Conservation (phyloP, 192 early-diverging fungal genomes). For the Coemansia pectinata region DNA sequence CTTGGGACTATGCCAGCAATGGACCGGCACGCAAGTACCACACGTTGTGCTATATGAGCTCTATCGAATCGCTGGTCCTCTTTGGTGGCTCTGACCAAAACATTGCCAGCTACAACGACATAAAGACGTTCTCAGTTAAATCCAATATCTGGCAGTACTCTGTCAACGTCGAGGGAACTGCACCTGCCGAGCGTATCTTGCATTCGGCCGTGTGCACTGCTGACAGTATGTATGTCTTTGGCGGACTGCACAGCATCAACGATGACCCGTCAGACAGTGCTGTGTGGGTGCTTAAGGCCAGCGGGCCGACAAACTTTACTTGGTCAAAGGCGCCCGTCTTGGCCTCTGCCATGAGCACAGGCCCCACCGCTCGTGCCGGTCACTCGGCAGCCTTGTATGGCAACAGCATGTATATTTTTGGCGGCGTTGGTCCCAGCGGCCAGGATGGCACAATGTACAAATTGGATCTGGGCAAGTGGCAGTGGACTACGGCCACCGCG, state of each 20-base stretch:
- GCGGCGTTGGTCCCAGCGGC: conserved; percentile 60
- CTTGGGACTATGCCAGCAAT: conserved; percentile 66
- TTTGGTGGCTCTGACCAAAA: conserved; percentile 68
- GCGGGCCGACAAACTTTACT: conserved; percentile 8
- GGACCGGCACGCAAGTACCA: conserved; percentile 58
- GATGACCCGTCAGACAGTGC: conserved; percentile 54
- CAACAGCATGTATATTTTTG: conserved; percentile 67
- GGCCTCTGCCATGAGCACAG: conserved; percentile 26
- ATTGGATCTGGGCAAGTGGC: conserved; percentile 60
- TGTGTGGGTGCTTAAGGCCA: conserved; percentile 55
- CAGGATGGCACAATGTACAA: conserved; percentile 68
- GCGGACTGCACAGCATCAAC: conserved; percentile 46
- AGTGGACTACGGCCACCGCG: conserved; percentile 58
- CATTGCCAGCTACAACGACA: conserved; percentile 49
- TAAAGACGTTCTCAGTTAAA: conserved; percentile 56
- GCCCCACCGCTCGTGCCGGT: conserved; percentile 60
- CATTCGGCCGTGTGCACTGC: conserved; percentile 68
- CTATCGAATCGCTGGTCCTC: conserved; percentile 57
- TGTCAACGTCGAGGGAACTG: conserved; percentile 41
- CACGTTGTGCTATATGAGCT: conserved; percentile 58
- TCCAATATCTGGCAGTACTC: conserved; percentile 59
- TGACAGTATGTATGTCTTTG: conserved; percentile 73
- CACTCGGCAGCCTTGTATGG: conserved; percentile 64
- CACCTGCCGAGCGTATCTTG: conserved; percentile 60
- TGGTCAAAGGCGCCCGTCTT: conserved; percentile 54